Conservation (phyloP, 768 basidiomycete genomes). For the Suillus clintonianus region DNA sequence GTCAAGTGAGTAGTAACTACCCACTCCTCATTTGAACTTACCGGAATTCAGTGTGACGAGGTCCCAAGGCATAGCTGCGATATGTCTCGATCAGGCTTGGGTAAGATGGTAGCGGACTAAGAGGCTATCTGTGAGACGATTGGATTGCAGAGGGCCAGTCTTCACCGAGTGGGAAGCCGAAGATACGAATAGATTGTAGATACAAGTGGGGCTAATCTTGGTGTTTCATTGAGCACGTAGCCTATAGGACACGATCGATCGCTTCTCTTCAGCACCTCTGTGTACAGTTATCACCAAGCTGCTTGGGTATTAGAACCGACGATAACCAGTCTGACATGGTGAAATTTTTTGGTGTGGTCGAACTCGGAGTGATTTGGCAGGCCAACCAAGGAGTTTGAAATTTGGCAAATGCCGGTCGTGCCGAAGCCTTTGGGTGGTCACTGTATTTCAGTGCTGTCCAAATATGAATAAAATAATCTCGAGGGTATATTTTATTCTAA, state of each 20-base stretch:
- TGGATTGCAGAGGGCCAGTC: background rate
- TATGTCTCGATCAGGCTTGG: background rate
- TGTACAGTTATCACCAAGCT: background rate
- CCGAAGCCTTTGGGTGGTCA: too few relatives aligned
- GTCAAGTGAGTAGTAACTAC: background rate
- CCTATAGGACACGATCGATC: background rate
- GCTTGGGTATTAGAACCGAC: background rate
- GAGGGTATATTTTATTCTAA: background rate
- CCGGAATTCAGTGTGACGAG: constrained; percentile 62
- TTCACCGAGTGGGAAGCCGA: background rate
- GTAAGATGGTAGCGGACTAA: background rate
- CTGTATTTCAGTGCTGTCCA: background rate
- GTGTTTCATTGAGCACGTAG: background rate
- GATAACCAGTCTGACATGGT: too few relatives aligned
- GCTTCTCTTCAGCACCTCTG: background rate
- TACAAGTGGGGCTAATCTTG: background rate
- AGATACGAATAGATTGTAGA: constrained; percentile 3
- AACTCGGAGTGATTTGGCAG: too few relatives aligned
- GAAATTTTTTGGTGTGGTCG: too few relatives aligned
- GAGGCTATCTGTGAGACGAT: background rate
- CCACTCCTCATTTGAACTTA: constrained; percentile 22
- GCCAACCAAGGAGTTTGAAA: too few relatives aligned
- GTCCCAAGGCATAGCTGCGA: constrained; percentile 57
- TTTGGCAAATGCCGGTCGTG: too few relatives aligned
- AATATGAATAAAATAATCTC: background rate